Conservation (phyloP, 257 asterid genomes). For the Forsythia viridissima region DNA sequence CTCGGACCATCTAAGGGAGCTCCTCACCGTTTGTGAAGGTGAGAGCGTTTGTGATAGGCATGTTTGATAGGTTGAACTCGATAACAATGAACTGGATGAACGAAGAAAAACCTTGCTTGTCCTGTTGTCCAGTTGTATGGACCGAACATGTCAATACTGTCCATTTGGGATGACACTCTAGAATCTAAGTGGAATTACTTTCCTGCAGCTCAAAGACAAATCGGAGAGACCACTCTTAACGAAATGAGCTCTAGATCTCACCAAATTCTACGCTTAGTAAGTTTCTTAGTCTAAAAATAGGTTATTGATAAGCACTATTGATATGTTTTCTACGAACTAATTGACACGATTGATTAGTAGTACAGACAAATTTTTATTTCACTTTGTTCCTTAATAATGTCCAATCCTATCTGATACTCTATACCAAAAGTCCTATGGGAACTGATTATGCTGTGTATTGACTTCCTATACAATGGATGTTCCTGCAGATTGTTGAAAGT, state of each 20-base stretch:
- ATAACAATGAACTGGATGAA: background rate
- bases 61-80: background rate
- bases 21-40: constrained; percentile 77
- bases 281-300: background rate
- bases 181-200: background rate
- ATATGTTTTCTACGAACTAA: constrained; percentile 3
- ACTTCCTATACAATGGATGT: constrained; percentile 1
- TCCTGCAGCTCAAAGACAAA: constrained; percentile 80
- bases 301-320: background rate
- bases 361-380: background rate
- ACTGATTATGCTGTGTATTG: background rate
- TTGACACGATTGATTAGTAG: background rate
- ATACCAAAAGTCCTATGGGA: background rate
- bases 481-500: constrained; percentile 76
- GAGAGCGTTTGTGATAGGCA: constrained; percentile 10
- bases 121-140: too few relatives aligned
- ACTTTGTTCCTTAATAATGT: background rate
- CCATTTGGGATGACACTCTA: background rate
- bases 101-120: too few relatives aligned
- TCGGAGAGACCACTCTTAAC: constrained; percentile 85
- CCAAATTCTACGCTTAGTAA: constrained; percentile 84
- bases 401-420: background rate
- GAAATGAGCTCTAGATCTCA: constrained; percentile 96
- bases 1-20: constrained; percentile 62
- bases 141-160: background rate